Evolutionary conservation across 768 basidiomycete genomes (phyloP), one percentile per base, ranked within the genome.

Genomic region (Suillus clintonianus): DNA sequence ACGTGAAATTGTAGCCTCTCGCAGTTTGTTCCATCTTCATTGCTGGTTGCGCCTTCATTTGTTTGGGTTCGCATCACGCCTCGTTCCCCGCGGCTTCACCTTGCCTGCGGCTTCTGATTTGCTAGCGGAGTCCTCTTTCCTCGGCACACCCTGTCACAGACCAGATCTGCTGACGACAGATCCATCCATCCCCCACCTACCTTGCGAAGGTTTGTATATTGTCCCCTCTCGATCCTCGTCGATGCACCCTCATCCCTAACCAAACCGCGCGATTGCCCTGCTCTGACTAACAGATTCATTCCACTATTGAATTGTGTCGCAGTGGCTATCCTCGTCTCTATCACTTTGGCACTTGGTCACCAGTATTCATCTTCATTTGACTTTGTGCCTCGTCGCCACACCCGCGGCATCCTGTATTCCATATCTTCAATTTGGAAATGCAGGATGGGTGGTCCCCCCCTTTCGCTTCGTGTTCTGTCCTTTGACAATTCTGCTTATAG

Each of bases 351-450:
- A 42, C 41, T 48, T 53, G 32, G 19, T 11, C 3, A 32, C 8
- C 34, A 32, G 42, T 19, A 22, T 15, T 17, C 57, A 27, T 43
- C 32, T 45, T 41, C 24, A 8, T 22, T 59, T 39, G 22, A 17
- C 24, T 34, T 59, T 4, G 6, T 59, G 43, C 24, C 47, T 24
- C 24, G 15, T 24, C 13, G 15, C 59, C n/a, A 70, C 56, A 63
- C 64, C 64, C 53, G 71, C 47, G 10, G 60, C 14, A 65, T 69
- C 64, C 70, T 45, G 54, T 62, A 62, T 39, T 62, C 62, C 37
- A 72, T 61, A 19, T 74, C 74, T 54, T 72, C 67, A 11, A 19
- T 34, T 34, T 32, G 19, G 30, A 10, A 11, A 53, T 53, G 32
- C 19, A 34, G 32, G 51, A 53, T 11, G 51, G 51, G 32, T 53